A percentile compares a stretch with the other conserved stretches of the same genome.
These are phyloP conservation scores for Colletotrichum zoysiae DNA, from an alignment of 2,329 filamentous ascomycete genomes.

Conservation along the genomic window DNA sequence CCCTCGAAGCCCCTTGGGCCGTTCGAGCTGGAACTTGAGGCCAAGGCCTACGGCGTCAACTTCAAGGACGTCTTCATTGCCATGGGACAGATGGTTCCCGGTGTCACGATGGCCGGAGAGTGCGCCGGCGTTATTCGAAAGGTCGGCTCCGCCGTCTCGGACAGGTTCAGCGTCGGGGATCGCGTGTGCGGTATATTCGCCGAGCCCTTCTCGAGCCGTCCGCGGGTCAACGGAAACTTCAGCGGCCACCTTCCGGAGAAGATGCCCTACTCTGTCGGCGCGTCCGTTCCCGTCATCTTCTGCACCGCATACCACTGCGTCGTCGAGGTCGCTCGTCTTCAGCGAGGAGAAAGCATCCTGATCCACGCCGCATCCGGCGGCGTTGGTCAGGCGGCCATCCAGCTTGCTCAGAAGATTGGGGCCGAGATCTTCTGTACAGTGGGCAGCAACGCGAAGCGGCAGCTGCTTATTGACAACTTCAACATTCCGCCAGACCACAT, in stretches of 20 bases:
- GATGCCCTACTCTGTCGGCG: conserved; percentile 54
- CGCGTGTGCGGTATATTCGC: conserved; percentile 37
- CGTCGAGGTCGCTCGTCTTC: conserved; percentile 45
- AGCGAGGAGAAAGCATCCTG: conserved; percentile 48
- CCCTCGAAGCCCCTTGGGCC: conserved; percentile 34
- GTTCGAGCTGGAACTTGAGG: conserved; percentile 44
- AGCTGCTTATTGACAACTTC: conserved; percentile 46
- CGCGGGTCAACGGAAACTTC: conserved; percentile 14
- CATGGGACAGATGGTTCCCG: conserved; percentile 43
- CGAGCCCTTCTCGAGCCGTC: conserved; percentile 15
- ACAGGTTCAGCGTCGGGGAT: conserved; percentile 45
- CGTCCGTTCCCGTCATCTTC: conserved; percentile 47
- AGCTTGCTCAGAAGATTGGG: conserved; percentile 48
- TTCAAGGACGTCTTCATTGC: conserved; percentile 47
- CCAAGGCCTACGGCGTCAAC: conserved; percentile 42
- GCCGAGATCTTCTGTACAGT: conserved; percentile 51
- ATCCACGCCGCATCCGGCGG: conserved; percentile 54
- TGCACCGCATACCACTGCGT: conserved; percentile 48
- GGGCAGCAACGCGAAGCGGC: conserved; percentile 46
- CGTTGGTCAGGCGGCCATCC: conserved; percentile 53
- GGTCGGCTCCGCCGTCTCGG: conserved; percentile 44
- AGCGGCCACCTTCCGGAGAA: conserved; percentile 52
- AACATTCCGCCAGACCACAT: conserved; percentile 46
- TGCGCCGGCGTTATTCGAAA: conserved; percentile 46
- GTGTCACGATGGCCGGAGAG: conserved; percentile 45